Conservation (phyloP, 2,329 filamentous ascomycete genomes). For the Colletotrichum orchidophilum region DNA sequence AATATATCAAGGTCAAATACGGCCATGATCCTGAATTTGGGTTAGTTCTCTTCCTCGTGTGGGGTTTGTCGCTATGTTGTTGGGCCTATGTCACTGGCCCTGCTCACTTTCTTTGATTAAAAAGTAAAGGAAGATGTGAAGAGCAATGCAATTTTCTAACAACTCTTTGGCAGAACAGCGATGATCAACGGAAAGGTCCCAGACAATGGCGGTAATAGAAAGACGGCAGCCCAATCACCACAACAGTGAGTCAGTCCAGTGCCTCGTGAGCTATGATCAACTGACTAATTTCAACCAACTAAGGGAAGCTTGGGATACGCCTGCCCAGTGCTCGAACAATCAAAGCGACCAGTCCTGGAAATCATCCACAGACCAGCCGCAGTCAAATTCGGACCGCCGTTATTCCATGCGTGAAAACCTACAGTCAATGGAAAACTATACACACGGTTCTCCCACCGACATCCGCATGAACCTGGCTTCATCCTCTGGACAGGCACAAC, state of each 20-base stretch:
- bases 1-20: slow-evolving; percentile 53
- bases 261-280: background rate
- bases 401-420: too few relatives aligned
- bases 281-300: background rate
- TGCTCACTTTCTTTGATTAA: background rate
- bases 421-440: background rate
- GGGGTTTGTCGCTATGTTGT: background rate
- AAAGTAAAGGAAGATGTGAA: too few relatives aligned
- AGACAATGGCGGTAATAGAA: background rate
- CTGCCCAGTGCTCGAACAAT: background rate
- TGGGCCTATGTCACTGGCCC: too few relatives aligned
- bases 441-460: background rate
- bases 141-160: background rate
- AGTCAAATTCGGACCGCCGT: background rate
- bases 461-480: background rate
- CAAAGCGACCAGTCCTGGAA: background rate
- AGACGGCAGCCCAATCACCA: background rate
- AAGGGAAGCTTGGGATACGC: background rate
- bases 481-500: background rate
- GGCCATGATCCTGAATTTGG: slow-evolving; percentile 49
- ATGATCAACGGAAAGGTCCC: slow-evolving; percentile 23
- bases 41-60: slow-evolving; percentile 39
- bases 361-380: background rate
- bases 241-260: background rate
- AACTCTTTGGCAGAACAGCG: slow-evolving; percentile 21